Evolutionary conservation across 2,329 filamentous ascomycete genomes (phyloP).

Genomic region (Phialocephala subalpina): DNA sequence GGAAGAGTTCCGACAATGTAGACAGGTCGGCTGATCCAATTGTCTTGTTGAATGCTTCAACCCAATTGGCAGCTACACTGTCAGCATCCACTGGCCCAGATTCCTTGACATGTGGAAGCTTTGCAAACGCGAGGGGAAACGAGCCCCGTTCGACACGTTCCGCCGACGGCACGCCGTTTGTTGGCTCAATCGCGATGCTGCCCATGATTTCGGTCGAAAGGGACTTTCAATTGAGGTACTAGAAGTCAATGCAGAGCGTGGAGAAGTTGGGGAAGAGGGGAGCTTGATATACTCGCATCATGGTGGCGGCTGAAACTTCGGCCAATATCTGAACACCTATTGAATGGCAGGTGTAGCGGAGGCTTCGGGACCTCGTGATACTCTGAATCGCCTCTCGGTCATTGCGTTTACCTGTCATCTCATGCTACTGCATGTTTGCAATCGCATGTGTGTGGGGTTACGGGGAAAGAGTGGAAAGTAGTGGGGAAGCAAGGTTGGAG

Average conservation of each 20-base stretch:
- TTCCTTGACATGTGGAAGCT: constrained; percentile 25
- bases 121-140: constrained; percentile 34
- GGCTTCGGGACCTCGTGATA: background rate
- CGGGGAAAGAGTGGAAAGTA: constrained; percentile 8
- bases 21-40: constrained; percentile 48
- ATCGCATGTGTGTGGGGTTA: background rate
- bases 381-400: background rate
- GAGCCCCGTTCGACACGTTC: constrained; percentile 39
- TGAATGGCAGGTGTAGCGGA: constrained; percentile 12
- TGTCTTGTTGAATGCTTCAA: constrained; percentile 46
- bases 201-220: constrained; percentile 31
- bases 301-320: constrained; percentile 4
- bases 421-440: background rate
- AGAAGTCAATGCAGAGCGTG: background rate
- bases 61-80: constrained; percentile 26
- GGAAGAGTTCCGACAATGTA: constrained; percentile 50
- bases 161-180: constrained; percentile 24
- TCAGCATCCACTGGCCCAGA: constrained; percentile 27
- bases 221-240: background rate
- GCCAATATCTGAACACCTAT: background rate
- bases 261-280: background rate
- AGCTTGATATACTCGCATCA: background rate
- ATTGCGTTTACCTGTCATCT: background rate
- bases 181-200: constrained; percentile 24
- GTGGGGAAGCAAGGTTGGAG: constrained; percentile 16